phyloP scores from a whole-genome alignment of 2,329 filamentous ascomycete species.

The Ophiocordyceps polyrhachis-furcata region DNA sequence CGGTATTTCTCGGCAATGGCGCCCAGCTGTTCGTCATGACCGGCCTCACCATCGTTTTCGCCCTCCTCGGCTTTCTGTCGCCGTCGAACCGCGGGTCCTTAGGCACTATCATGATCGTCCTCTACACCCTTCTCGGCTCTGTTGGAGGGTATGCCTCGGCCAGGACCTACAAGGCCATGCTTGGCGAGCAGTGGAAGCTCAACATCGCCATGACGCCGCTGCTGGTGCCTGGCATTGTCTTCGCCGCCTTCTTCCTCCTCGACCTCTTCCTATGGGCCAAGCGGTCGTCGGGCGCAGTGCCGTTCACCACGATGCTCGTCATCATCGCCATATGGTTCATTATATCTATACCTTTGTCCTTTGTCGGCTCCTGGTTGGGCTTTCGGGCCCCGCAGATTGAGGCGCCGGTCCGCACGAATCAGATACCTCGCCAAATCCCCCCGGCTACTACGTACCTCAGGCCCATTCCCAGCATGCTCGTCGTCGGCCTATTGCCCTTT shows the following conservation, averaged over 20 bases:
- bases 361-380: constrained; percentile 81
- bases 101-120: constrained; percentile 77
- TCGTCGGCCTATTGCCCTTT: constrained; percentile 86
- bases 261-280: constrained; percentile 95
- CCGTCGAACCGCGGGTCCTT: constrained; percentile 90
- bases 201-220: constrained; percentile 80
- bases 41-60: constrained; percentile 82
- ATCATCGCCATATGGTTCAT: constrained; percentile 91
- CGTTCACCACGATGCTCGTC: constrained; percentile 91
- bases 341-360: constrained; percentile 81
- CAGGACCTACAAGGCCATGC: constrained; percentile 84
- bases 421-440: constrained; percentile 93
- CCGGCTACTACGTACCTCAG: constrained; percentile 67
- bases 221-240: constrained; percentile 72
- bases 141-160: constrained; percentile 82
- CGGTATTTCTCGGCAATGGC: constrained; percentile 79
- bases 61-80: constrained; percentile 82
- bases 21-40: constrained; percentile 97
- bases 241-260: constrained; percentile 75
- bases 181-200: constrained; percentile 83
- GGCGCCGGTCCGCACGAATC: constrained; percentile 81
- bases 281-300: constrained; percentile 79
- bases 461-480: constrained; percentile 72
- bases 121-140: constrained; percentile 85
- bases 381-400: constrained; percentile 60